Evolutionary conservation across 257 asterid genomes (phyloP), one percentile per base, ranked within the genome.

Genomic region (Jacaranda mimosifolia): DNA sequence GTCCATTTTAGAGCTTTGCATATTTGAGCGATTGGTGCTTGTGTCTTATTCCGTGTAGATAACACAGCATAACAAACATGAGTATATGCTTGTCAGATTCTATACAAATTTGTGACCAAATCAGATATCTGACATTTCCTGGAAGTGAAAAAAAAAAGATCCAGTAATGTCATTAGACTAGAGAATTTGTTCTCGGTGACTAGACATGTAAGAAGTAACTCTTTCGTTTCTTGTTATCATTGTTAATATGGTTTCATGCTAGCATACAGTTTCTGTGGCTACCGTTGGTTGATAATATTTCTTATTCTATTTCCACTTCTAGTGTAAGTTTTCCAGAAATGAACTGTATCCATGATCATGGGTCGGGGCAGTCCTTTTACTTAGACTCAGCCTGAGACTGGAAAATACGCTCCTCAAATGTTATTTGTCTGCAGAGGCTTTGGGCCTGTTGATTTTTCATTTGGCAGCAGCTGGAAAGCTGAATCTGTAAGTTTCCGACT

Each of bases 241-340:
- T 38, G 48, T 55, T 72, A 56, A 65, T 72, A 3, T 38, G 39
- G n/a, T 48, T 18, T 42, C 65, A 64, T 15, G 55, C 42, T 17
- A 71, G 80, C 12, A 70, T 59, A 39, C 7, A 46, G 39, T 26
- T 51, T 13, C 69, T 67, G 38, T 39, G 36, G 35, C 72, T 36
- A 12, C n/a, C 42, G 38, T 58, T 78, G 19, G 12, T 77, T n/a
- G 38, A 64, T 56, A 39, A 36, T 35, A 45, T 40, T 63, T 81
- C 70, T 72, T 15, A 67, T 68, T 81, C 62, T 77, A 59, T 53
- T 66, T 81, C 75, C 36, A 51, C 65, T 70, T 58, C 14, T 87
- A 96, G 99, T 96, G 99, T 63, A 93, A 96, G 89, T 91, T 96
- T 82, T 96, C 98, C 77, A 96, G 88, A 96, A 94, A 13, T 98